phyloP scores from a whole-genome alignment of 192 early-diverging fungal species.

The Coemansia sp. region DNA sequence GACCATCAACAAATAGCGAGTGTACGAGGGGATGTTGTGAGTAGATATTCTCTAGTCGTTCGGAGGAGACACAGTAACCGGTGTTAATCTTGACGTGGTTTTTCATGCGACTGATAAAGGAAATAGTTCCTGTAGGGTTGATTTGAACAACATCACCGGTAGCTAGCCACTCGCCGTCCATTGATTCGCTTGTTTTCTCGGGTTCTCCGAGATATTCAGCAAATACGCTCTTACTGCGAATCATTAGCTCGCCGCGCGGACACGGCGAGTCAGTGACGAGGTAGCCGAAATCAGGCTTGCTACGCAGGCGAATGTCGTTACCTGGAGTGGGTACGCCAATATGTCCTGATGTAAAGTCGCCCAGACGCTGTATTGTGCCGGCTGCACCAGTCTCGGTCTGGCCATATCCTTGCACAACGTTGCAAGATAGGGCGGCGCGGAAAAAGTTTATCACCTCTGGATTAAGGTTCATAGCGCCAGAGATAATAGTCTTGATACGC shows the following conservation, averaged over 20 bases:
- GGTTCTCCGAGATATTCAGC: slow-evolving; percentile 78
- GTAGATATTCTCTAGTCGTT: slow-evolving; percentile 79
- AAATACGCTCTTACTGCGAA: slow-evolving; percentile 73
- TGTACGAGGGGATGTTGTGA: slow-evolving; percentile 70
- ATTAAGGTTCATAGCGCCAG: slow-evolving; percentile 69
- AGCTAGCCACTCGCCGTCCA: slow-evolving; percentile 77
- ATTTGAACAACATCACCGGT: slow-evolving; percentile 81
- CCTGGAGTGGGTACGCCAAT: slow-evolving; percentile 68
- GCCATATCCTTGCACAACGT: slow-evolving; percentile 82
- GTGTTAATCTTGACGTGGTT: slow-evolving; percentile 78
- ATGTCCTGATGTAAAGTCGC: slow-evolving; percentile 64
- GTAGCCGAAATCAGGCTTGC: slow-evolving; percentile 82
- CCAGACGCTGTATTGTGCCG: slow-evolving; percentile 45
- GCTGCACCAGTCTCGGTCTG: slow-evolving; percentile 72
- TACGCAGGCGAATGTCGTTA: slow-evolving; percentile 79
- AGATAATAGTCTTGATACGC: slow-evolving; percentile 67
- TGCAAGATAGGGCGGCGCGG: slow-evolving; percentile 57
- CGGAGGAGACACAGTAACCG: slow-evolving; percentile 87
- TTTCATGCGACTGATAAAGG: slow-evolving; percentile 77
- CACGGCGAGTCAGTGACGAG: slow-evolving; percentile 69
- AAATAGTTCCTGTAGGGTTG: slow-evolving; percentile 61
- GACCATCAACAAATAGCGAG: slow-evolving; percentile 86
- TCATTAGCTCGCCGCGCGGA: slow-evolving; percentile 84
- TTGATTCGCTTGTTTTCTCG: slow-evolving; percentile 66
- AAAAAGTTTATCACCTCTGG: slow-evolving; percentile 81